Conservation (phyloP, 2,329 filamentous ascomycete species). For the Aspergillus versicolor region DNA sequence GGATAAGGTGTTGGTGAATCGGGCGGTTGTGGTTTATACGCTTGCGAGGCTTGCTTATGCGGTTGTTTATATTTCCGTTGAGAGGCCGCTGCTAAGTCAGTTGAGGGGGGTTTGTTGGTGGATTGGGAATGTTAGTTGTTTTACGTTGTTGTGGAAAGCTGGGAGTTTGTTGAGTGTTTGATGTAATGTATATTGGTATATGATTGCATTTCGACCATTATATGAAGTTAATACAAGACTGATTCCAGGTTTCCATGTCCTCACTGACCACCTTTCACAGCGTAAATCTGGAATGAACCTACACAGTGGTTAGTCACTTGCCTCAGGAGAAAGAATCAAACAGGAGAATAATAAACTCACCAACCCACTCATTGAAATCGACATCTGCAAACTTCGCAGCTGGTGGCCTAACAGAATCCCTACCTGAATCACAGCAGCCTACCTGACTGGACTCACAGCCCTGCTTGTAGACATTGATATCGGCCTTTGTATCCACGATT, state of each 20-base stretch:
- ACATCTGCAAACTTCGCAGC: background rate
- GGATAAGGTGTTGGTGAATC: constrained; percentile 36
- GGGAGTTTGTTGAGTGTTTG: background rate
- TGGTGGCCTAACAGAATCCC: background rate
- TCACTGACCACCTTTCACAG: background rate
- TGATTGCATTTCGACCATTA: no score
- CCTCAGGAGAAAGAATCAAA: no score
- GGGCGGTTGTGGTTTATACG: constrained; percentile 41
- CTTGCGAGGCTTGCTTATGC: constrained; percentile 44
- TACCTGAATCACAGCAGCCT: constrained; percentile 17
- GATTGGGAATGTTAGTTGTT: constrained; percentile 44
- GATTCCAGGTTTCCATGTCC: no score
- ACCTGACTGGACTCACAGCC: constrained; percentile 22
- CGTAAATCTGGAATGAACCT: background rate
- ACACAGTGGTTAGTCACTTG: background rate
- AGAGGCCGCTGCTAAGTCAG: constrained; percentile 34
- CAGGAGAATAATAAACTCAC: constrained; percentile 35
- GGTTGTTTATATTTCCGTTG: constrained; percentile 41
- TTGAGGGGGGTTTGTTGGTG: constrained; percentile 45
- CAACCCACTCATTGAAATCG: constrained; percentile 54
- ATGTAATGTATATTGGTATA: background rate
- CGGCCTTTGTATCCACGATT: constrained; percentile 47
- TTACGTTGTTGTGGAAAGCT: constrained; percentile 36
- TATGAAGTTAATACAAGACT: no score
- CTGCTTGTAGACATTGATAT: constrained; percentile 50